Base-by-base conservation (phyloP, 306 rosid genomes). In the Leucaena leucocephala region DNA sequence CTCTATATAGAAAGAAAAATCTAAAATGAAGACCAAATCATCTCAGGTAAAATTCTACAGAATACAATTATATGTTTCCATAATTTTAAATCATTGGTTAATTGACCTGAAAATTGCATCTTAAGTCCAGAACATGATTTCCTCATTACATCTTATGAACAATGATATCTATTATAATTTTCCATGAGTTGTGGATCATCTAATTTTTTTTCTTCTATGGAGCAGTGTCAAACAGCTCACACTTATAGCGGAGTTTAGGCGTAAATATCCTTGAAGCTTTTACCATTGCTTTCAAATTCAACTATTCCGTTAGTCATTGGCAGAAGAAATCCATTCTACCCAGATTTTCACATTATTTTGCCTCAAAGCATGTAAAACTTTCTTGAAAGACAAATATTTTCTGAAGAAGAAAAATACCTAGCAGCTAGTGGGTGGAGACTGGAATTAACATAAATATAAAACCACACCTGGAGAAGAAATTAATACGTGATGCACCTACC, bases 401-500 rank as follows among this genome's bases (percentile, higher is more conserved):
- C 46, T 65, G 33, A 15, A 63, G 19, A 39, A 40, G 5, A 6
- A 39, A n/a, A 21, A 19, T 21, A 22, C 9, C 22, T 10, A 67
- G 10, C 38, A 65, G 65, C 38, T 36, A 49, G 64, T 36, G 19
- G 71, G 34, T 14, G 52, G 15, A 34, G 35, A 78, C 33, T 55
- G 21, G 15, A 12, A 27, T 55, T 43, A 48, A 35, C 33, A 75
- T 49, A 68, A 81, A 22, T 69, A 42, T 58, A 61, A 76, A 42
- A 68, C 48, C 55, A 63, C 43, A 8, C 50, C 61, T 9, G 9
- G 21, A 10, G 68, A 72, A 70, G 62, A 75, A 52, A 55, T 55
- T 39, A 75, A 80, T 36, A 14, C 27, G 80, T 44, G 63, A 72
- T 69, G 80, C 70, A 71, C 72, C 54, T 86, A 95, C 99, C 97